These are phyloP conservation scores for Ramaria sp. DNA, from an alignment of 768 basidiomycete species.

Conservation along the genomic window DNA sequence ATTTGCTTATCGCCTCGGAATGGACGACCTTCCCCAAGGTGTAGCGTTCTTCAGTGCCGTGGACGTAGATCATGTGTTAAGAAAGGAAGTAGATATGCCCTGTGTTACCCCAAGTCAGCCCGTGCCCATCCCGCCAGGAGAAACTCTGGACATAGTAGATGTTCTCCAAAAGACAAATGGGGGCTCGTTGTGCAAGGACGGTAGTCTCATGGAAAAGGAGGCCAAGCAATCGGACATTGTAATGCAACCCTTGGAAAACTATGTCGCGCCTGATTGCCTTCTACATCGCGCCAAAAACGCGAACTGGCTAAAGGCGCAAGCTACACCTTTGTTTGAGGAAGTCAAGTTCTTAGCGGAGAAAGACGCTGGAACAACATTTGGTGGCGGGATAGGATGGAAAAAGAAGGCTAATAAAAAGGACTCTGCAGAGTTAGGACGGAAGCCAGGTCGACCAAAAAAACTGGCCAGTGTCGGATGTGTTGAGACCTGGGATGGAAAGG, in stretches of 20 bases:
- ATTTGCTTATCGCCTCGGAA: slow-evolving; percentile 87
- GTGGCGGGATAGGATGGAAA: neutral
- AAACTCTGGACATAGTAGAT: slow-evolving; percentile 62
- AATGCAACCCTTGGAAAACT: slow-evolving; percentile 25
- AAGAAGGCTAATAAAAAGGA: neutral
- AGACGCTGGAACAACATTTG: neutral
- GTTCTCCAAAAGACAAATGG: slow-evolving; percentile 59
- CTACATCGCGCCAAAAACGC: slow-evolving; percentile 51
- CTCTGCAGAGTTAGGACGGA: neutral
- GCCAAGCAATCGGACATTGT: slow-evolving; percentile 8
- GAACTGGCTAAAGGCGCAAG: slow-evolving; percentile 68
- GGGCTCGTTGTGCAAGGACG: slow-evolving; percentile 54
- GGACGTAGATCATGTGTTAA: slow-evolving; percentile 79
- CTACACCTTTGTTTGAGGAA: slow-evolving; percentile 58
- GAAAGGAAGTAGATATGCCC: slow-evolving; percentile 95
- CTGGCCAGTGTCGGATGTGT: neutral
- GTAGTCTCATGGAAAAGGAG: slow-evolving; percentile 37
- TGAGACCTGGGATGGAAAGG: slow-evolving; percentile 4
- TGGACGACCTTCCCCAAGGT: slow-evolving; percentile 92
- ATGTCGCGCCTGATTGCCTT: slow-evolving; percentile 47
- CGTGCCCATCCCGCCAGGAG: slow-evolving; percentile 71
- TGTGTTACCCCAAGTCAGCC: slow-evolving; percentile 93
- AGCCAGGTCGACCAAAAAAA: neutral
- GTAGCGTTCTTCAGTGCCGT: slow-evolving; percentile 97
- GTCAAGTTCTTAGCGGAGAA: slow-evolving; percentile 55